Conservation (phyloP, 2,329 filamentous ascomycete species). For the Neobulgaria alba region DNA sequence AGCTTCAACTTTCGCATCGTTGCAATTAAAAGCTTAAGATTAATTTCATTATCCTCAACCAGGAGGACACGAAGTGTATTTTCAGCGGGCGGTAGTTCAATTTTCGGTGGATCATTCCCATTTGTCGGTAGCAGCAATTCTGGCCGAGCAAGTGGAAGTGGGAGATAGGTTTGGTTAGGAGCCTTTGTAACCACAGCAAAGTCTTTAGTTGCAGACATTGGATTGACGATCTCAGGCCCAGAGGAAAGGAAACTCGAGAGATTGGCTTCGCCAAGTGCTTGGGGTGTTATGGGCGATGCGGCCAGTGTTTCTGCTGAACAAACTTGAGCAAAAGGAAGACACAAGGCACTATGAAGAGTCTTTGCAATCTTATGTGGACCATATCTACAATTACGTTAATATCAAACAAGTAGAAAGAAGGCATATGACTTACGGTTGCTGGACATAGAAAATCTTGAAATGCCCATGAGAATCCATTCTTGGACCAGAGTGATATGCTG, state of each 20-base stretch:
- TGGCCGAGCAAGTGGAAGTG: not conserved
- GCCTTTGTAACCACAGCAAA: conserved; percentile 3
- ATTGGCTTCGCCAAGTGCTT: not conserved
- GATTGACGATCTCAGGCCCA: not conserved
- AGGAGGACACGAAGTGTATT: conserved; percentile 26
- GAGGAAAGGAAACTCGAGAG: not conserved
- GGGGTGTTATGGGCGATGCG: not conserved
- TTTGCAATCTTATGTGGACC: conserved; percentile 25
- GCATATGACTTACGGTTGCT: conserved; percentile 22
- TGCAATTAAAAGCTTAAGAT: conserved; percentile 28
- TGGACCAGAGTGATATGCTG: conserved; percentile 13
- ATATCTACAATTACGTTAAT: conserved; percentile 16
- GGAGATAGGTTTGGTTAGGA: not conserved
- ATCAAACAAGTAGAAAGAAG: not conserved
- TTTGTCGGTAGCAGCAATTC: not conserved
- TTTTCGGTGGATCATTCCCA: not conserved
- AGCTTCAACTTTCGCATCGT: conserved; percentile 27
- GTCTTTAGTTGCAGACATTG: conserved; percentile 6
- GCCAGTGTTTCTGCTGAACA: not conserved
- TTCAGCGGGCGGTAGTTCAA: not conserved
- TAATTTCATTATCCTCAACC: conserved; percentile 37
- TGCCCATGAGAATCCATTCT: conserved; percentile 16
- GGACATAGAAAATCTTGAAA: conserved; percentile 22
- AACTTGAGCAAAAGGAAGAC: not conserved
- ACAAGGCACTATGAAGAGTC: conserved; percentile 20